These are phyloP conservation scores for Beauveria caledonica DNA, from an alignment of 2,329 filamentous ascomycete genomes.

Conservation along the genomic window DNA sequence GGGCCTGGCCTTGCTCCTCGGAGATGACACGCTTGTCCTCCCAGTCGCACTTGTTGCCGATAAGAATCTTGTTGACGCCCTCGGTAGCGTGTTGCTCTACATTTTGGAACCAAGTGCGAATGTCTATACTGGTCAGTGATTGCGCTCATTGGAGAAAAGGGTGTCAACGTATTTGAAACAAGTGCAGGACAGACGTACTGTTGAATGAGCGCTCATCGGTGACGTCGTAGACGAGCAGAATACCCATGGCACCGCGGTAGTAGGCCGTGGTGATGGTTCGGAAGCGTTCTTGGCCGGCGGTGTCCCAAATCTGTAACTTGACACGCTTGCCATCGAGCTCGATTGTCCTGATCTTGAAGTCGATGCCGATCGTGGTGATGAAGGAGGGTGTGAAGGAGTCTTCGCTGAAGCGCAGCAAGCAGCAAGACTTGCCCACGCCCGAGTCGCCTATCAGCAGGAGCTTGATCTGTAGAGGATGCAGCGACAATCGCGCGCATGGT, in stretches of 20 bases:
- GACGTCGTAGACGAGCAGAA: slow-evolving; percentile 95
- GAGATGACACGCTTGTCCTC: slow-evolving; percentile 96
- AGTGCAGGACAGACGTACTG: slow-evolving; percentile 49
- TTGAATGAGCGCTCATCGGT: slow-evolving; percentile 94
- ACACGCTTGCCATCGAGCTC: slow-evolving; percentile 98
- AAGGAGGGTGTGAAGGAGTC: slow-evolving; percentile 96
- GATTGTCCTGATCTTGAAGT: slow-evolving; percentile 99
- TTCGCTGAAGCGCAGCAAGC: slow-evolving; percentile 91
- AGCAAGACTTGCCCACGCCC: slow-evolving; percentile 95
- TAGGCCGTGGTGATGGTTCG: slow-evolving; percentile 98
- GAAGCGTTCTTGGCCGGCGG: slow-evolving; percentile 95
- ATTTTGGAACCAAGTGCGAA: slow-evolving; percentile 98
- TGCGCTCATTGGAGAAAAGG: not conserved
- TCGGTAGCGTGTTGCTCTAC: slow-evolving; percentile 97
- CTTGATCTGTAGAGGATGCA: slow-evolving; percentile 63
- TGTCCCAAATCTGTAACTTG: slow-evolving; percentile 99
- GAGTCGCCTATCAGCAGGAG: slow-evolving; percentile 94
- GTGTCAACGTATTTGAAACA: not conserved
- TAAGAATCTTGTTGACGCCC: slow-evolving; percentile 98
- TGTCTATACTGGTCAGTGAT: slow-evolving; percentile 52
- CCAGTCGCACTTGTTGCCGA: slow-evolving; percentile 99
- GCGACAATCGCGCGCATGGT: not conserved
- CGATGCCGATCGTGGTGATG: slow-evolving; percentile 98
- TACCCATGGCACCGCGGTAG: slow-evolving; percentile 97
- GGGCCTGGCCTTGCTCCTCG: slow-evolving; percentile 83